phyloP scores from a whole-genome alignment of 768 basidiomycete genomes.

The Auricularia sp. region DNA sequence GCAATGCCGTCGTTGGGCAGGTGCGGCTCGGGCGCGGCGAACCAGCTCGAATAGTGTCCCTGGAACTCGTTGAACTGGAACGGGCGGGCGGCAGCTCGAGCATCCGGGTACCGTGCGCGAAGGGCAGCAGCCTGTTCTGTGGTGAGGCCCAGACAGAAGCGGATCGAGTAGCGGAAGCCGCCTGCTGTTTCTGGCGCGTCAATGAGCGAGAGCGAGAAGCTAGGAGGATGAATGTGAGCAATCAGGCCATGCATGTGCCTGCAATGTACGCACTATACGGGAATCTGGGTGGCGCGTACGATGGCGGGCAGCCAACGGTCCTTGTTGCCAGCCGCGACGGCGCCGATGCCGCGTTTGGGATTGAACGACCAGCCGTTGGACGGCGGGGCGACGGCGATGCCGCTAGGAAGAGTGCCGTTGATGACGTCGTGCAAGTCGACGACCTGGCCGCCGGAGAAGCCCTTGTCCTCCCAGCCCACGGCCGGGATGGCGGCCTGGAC shows the following conservation, averaged over 20 bases:
- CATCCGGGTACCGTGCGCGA: neutral
- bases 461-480: neutral
- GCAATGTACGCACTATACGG: neutral
- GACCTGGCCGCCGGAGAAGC: neutral
- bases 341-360: neutral
- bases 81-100: neutral
- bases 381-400: neutral
- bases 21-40: neutral
- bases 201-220: neutral
- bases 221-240: neutral
- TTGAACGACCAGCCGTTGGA: neutral
- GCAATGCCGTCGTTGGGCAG: neutral
- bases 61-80: slow-evolving; percentile 3
- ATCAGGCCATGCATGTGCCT: neutral
- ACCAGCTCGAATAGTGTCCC: neutral
- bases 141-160: neutral
- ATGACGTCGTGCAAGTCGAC: neutral
- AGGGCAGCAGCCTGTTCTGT: neutral
- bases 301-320: neutral
- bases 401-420: neutral
- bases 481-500: neutral
- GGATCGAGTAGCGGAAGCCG: neutral
- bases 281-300: neutral
- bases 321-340: neutral
- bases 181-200: neutral